These are phyloP conservation scores for Saccharomyces paradoxus DNA, from an alignment of 805 yeast genomes.

Conservation along the genomic window DNA sequence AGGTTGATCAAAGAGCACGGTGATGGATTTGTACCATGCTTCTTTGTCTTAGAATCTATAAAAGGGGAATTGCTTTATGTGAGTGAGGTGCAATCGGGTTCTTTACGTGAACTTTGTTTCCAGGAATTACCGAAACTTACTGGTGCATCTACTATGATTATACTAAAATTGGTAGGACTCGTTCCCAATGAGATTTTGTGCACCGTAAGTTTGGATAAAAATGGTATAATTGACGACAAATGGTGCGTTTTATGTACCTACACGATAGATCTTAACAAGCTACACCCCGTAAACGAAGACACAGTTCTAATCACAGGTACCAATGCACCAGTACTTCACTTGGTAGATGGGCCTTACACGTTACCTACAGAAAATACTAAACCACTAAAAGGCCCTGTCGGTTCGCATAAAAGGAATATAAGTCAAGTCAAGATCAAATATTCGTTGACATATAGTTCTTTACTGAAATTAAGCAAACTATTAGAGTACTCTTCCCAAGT, in stretches of 20 bases:
- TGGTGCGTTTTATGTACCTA: constrained; percentile 14
- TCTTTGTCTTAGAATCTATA: constrained; percentile 16
- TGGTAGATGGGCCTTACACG: constrained; percentile 21
- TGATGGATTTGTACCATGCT: constrained; percentile 15
- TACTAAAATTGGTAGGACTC: constrained; percentile 15
- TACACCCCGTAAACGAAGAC: constrained; percentile 8
- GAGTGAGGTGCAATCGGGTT: constrained; percentile 22
- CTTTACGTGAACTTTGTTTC: constrained; percentile 13
- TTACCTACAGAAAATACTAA: constrained; percentile 1
- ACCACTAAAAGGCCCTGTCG: not conserved
- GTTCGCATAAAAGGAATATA: not conserved
- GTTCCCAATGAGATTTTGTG: constrained; percentile 10
- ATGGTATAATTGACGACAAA: not conserved
- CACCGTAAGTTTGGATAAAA: not conserved
- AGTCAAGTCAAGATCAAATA: constrained; percentile 3
- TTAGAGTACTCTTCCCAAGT: constrained; percentile 22
- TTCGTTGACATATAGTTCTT: constrained; percentile 23
- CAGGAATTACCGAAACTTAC: constrained; percentile 19
- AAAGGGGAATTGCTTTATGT: constrained; percentile 16
- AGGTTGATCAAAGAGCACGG: not conserved
- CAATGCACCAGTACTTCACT: constrained; percentile 19
- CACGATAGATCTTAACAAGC: constrained; percentile 13
- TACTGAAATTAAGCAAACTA: constrained; percentile 23
- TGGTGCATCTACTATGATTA: constrained; percentile 10
- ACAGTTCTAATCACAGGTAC: not conserved